A percentile compares a stretch with the other conserved stretches of the same genome.
Evolutionary conservation across 1,139 yeast species (phyloP).

Genomic region (Kurtzmaniella natalensis): DNA sequence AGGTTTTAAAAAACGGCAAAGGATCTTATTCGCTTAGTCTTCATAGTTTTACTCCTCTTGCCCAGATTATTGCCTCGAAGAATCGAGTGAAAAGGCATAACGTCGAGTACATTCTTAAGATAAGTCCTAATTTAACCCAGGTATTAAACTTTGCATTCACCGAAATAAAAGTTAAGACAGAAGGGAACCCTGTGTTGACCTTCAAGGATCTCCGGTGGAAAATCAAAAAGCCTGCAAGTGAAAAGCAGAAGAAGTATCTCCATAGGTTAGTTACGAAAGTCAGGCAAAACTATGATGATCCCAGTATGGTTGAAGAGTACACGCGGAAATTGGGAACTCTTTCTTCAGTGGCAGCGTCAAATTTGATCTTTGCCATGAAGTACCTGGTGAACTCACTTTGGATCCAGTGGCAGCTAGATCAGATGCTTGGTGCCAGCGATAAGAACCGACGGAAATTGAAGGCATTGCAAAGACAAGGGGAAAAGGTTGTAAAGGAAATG

Average conservation of each 20-base stretch:
- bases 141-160: conserved; percentile 11
- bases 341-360: conserved; percentile 29
- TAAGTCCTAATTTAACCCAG: neutral
- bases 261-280: neutral
- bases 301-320: neutral
- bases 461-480: conserved; percentile 3
- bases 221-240: neutral
- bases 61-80: conserved; percentile 10
- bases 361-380: conserved; percentile 42
- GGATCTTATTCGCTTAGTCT: conserved; percentile 15
- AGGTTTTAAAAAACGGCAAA: conserved; percentile 3
- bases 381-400: conserved; percentile 23
- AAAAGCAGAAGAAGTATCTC: no score
- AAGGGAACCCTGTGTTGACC: no score
- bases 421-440: conserved; percentile 22
- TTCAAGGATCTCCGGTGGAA: no score
- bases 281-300: neutral
- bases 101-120: neutral
- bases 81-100: conserved; percentile 5
- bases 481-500: neutral
- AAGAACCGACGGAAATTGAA: conserved; percentile 8
- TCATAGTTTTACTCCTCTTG: conserved; percentile 13
- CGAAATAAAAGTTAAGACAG: conserved; percentile 10
- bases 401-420: conserved; percentile 29
- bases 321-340: no score